Evolutionary conservation across 2,329 filamentous ascomycete species (phyloP).

Genomic region (Phoma sp.): DNA sequence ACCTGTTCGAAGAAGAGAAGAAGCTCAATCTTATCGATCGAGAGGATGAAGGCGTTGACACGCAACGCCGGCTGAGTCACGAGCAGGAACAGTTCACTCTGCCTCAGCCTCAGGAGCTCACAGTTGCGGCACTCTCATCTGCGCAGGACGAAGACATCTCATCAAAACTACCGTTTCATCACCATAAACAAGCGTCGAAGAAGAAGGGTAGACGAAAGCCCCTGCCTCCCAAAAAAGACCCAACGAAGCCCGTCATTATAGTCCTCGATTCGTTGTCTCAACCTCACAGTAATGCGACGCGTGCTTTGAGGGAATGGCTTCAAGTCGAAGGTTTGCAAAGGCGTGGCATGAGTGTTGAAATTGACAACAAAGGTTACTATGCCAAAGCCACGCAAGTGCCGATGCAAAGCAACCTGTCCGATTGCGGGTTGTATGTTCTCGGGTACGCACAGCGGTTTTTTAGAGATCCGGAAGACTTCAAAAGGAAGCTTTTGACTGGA

Average conservation of each 20-base stretch:
- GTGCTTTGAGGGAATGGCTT: slow-evolving; percentile 77
- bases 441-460: slow-evolving; percentile 86
- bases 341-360: slow-evolving; percentile 55
- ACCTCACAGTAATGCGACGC: slow-evolving; percentile 67
- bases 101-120: background rate
- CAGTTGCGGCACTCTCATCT: background rate
- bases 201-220: slow-evolving; percentile 34
- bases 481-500: slow-evolving; percentile 68
- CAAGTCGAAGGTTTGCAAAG: slow-evolving; percentile 73
- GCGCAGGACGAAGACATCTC: background rate
- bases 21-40: slow-evolving; percentile 30
- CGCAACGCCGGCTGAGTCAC: background rate
- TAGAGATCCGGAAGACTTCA: slow-evolving; percentile 73
- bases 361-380: slow-evolving; percentile 65
- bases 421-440: slow-evolving; percentile 88
- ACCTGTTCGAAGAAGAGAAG: slow-evolving; percentile 31
- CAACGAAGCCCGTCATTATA: slow-evolving; percentile 70
- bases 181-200: slow-evolving; percentile 6
- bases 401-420: slow-evolving; percentile 80
- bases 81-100: background rate
- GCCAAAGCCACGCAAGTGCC: slow-evolving; percentile 72
- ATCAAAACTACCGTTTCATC: background rate
- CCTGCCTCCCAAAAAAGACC: slow-evolving; percentile 37
- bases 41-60: slow-evolving; percentile 14
- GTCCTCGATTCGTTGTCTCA: slow-evolving; percentile 80